Evolutionary conservation across 1,139 yeast species (phyloP), one percentile per base, ranked within the genome.

Genomic region (Tardiomyces depauwii): DNA sequence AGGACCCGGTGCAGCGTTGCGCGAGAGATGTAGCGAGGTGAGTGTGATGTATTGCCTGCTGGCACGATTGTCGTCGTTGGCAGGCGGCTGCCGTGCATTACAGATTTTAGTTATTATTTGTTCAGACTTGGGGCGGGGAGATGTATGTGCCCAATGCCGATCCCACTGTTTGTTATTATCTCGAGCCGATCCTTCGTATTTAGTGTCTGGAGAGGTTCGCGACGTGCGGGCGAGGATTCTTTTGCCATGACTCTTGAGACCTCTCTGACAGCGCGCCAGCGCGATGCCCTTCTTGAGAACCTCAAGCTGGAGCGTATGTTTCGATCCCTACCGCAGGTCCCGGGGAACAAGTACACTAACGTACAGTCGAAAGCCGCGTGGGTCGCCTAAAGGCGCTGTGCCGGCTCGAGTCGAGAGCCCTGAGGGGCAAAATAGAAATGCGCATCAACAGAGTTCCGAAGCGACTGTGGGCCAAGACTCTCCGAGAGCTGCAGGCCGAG

Each of bases 371-470:
- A 40, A 56, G 49, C 49, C 45, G 73, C 51, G 51, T 55, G 28
- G 36, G 57, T 46, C 50, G 57, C 19, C 57, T 72, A 25, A 53
- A 55, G 39, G 55, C 56, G 1, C 59, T 57, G n/a, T 60, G 64
- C 32, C 61, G 61, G 25, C 55, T 58, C 16, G 58, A 65, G 19
- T 58, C 67, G 6, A 50, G 50, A 13, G 68, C 69, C 18, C 54
- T 70, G 13, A 60, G 62, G 18, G 50, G 59, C 16, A 65, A 67
- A 47, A 56, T 72, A 9, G 60, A 62, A 28, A 62, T 63, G 53
- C 54, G 75, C 45, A 51, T 67, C 9, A 69, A 67, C 52, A 59
- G 71, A 40, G 65, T 72, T 9, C 67, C 72, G 2, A 60, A 71
- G 42, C 60, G 63, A 44, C 59, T 68, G 38, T 70, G 75, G 74